Conservation (phyloP, 768 basidiomycete species). For the Amanita rubescens region DNA sequence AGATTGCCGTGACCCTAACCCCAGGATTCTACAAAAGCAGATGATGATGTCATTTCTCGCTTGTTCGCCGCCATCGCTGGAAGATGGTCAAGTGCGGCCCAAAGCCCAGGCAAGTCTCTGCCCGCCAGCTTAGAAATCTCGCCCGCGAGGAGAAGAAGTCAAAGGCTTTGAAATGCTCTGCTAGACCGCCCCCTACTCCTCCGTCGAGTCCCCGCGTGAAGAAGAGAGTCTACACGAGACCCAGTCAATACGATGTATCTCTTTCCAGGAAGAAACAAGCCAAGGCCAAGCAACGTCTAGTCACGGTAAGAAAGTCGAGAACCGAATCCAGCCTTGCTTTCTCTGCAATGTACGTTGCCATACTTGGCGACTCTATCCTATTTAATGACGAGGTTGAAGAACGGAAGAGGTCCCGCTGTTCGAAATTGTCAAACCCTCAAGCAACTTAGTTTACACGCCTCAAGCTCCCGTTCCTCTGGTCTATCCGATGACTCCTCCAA, state of each 20-base stretch:
- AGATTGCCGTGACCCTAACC: slow-evolving; percentile 32
- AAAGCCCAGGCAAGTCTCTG: slow-evolving; percentile 4
- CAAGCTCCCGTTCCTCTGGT: neutral
- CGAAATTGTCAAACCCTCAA: neutral
- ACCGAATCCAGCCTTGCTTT: slow-evolving; percentile 2
- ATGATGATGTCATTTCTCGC: neutral
- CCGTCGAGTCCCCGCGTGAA: neutral
- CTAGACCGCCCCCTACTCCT: neutral
- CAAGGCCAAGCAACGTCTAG: neutral
- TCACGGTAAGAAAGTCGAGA: neutral
- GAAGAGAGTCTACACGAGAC: neutral
- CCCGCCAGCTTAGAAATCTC: slow-evolving; percentile 1
- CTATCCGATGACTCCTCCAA: neutral
- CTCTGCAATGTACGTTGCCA: slow-evolving; percentile 3
- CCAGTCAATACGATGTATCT: neutral
- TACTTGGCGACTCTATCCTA: neutral
- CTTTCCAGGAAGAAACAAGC: slow-evolving; percentile 3
- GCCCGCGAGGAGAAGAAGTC: slow-evolving; percentile 3
- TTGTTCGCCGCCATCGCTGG: slow-evolving; percentile 1
- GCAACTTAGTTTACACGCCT: neutral
- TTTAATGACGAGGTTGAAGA: neutral
- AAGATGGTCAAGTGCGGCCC: slow-evolving; percentile 8
- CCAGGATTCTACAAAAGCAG: neutral
- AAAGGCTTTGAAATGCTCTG: neutral
- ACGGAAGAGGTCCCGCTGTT: slow-evolving; percentile 5